Conservation (phyloP, 2,329 filamentous ascomycete species). For the Karstenula rhodostoma region DNA sequence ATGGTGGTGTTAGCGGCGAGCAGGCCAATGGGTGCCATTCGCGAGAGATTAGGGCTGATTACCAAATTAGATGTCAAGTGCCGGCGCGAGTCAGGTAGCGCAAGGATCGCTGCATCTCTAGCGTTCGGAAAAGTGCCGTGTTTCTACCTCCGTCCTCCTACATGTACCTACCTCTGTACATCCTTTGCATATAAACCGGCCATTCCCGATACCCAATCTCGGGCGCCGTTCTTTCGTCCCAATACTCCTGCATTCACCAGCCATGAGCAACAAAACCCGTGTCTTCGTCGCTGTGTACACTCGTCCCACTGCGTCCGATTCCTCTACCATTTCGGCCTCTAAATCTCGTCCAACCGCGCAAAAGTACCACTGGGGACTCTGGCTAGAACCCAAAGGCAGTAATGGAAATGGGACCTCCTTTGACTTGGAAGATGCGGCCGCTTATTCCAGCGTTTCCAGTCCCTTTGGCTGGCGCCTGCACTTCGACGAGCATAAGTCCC, state of each 20-base stretch:
- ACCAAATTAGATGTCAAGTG: not conserved
- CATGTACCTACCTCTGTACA: not conserved
- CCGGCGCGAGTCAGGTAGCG: constrained; percentile 9
- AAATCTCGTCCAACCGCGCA: constrained; percentile 12
- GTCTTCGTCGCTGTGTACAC: constrained; percentile 26
- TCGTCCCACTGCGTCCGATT: constrained; percentile 15
- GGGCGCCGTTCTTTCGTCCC: not conserved
- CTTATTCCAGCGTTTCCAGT: constrained; percentile 18
- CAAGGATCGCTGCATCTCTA: not conserved
- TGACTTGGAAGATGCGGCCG: constrained; percentile 19
- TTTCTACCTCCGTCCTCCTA: not conserved
- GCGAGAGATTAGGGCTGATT: not conserved
- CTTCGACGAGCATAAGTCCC: constrained; percentile 18
- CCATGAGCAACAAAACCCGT: constrained; percentile 26
- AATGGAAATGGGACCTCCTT: constrained; percentile 24
- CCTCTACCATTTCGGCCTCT: constrained; percentile 6
- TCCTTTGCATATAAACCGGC: not conserved
- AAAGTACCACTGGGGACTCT: constrained; percentile 27
- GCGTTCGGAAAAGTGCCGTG: not conserved
- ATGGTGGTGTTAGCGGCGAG: not conserved
- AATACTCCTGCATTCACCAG: not conserved
- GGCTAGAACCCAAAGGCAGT: constrained; percentile 27
- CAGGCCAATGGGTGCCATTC: not conserved
- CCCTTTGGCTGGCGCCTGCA: constrained; percentile 25
- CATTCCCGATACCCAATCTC: not conserved